Conservation (phyloP, 2,329 filamentous ascomycete genomes). For the Apiospora aurea region DNA sequence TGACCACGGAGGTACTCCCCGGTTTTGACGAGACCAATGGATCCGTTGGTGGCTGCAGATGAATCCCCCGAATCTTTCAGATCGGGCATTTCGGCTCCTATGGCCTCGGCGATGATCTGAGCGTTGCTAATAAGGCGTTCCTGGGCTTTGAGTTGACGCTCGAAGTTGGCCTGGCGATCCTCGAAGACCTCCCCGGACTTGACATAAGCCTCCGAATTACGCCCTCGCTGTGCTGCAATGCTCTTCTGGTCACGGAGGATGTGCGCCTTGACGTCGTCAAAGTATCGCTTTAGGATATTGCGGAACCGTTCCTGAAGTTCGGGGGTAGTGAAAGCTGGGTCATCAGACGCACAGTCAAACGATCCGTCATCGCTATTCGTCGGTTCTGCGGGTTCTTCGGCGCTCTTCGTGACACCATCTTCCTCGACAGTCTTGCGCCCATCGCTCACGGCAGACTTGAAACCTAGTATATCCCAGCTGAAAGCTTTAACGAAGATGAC, state of each 20-base stretch:
- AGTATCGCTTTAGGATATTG: constrained; percentile 85
- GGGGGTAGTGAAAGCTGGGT: constrained; percentile 76
- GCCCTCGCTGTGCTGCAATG: constrained; percentile 83
- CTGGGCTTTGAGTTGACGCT: constrained; percentile 90
- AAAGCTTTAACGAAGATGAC: constrained; percentile 97
- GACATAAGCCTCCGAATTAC: constrained; percentile 97
- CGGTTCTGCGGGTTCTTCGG: constrained; percentile 56
- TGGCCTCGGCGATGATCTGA: constrained; percentile 86
- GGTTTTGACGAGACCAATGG: constrained; percentile 92
- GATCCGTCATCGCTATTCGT: constrained; percentile 57
- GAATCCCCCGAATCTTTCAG: constrained; percentile 82
- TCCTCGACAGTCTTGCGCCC: constrained; percentile 85
- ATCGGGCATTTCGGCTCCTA: constrained; percentile 93
- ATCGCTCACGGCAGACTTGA: constrained; percentile 74
- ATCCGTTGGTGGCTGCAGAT: constrained; percentile 70
- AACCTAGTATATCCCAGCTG: constrained; percentile 91
- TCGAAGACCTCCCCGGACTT: constrained; percentile 99
- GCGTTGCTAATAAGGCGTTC: constrained; percentile 91
- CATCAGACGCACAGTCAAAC: constrained; percentile 55
- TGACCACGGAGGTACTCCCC: constrained; percentile 92
- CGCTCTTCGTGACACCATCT: constrained; percentile 70
- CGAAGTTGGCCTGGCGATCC: constrained; percentile 93
- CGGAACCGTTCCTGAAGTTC: constrained; percentile 87
- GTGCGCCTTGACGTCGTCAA: constrained; percentile 91
- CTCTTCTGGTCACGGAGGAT: constrained; percentile 91